Percentiles rank a stretch among this genome's conserved stretches.
phyloP scores from a whole-genome alignment of 139 green algal genomes.

The Yamagishiella unicocca region DNA sequence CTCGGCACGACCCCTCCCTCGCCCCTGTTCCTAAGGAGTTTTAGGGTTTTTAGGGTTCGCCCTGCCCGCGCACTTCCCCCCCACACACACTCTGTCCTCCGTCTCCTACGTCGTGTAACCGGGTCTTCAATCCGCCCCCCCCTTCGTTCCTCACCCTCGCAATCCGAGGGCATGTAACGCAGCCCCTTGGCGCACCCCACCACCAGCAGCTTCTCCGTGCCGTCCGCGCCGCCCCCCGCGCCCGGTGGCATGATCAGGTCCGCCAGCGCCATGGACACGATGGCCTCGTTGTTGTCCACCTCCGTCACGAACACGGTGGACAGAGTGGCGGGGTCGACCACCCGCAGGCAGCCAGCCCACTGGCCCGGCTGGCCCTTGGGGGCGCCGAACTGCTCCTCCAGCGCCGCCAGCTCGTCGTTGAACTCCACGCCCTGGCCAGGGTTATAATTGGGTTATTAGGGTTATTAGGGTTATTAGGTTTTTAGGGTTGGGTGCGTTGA shows the following conservation, averaged over 20 bases:
- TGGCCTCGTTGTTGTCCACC: slow-evolving; percentile 90
- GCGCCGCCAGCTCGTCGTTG: slow-evolving; percentile 77
- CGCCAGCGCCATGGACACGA: slow-evolving; percentile 83
- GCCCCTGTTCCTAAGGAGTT: too few relatives aligned
- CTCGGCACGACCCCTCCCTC: too few relatives aligned
- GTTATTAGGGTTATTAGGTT: background rate
- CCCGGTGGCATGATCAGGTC: slow-evolving; percentile 68
- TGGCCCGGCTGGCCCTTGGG: slow-evolving; percentile 76
- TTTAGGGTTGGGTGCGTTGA: background rate
- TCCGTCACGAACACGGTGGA: slow-evolving; percentile 73
- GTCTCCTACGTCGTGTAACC: too few relatives aligned
- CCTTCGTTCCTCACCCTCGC: slow-evolving; percentile 60
- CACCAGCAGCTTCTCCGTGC: slow-evolving; percentile 70
- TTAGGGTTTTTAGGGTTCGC: too few relatives aligned
- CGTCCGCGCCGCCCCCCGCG: slow-evolving; percentile 27
- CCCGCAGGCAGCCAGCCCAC: slow-evolving; percentile 93
- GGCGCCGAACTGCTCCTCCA: slow-evolving; percentile 86
- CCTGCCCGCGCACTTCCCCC: too few relatives aligned
- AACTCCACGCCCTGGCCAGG: slow-evolving; percentile 76
- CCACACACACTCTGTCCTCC: too few relatives aligned
- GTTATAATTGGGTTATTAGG: background rate
- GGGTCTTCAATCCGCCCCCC: background rate
- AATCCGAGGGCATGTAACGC: slow-evolving; percentile 85
- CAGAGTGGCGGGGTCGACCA: slow-evolving; percentile 86
- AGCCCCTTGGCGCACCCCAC: slow-evolving; percentile 90